phyloP scores from a whole-genome alignment of 192 early-diverging fungal genomes.

The Coemansia sp. region DNA sequence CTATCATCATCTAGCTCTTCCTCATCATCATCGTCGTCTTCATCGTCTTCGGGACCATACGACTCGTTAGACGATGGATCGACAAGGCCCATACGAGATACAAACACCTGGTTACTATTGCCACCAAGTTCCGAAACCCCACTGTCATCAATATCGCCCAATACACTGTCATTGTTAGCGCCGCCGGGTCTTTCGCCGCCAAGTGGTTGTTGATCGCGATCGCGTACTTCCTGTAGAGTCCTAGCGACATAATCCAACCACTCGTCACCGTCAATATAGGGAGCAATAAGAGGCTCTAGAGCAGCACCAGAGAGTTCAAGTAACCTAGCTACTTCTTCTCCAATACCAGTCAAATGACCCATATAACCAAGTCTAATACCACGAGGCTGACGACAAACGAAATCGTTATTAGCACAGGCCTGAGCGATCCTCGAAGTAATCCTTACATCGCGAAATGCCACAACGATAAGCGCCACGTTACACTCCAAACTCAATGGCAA shows the following conservation, averaged over 20 bases:
- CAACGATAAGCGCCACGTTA: conserved; percentile 62
- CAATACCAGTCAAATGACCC: conserved; percentile 97
- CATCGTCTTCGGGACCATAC: conserved; percentile 38
- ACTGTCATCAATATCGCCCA: conserved; percentile 15
- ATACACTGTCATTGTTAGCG: conserved; percentile 2
- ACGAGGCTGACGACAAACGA: conserved; percentile 77
- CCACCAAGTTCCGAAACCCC: conserved; percentile 23
- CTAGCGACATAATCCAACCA: conserved; percentile 55
- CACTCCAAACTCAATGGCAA: conserved; percentile 73
- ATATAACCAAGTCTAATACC: conserved; percentile 95
- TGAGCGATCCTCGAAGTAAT: conserved; percentile 83
- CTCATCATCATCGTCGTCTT: conserved; percentile 41
- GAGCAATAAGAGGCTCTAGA: conserved; percentile 48
- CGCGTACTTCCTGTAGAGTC: conserved; percentile 43
- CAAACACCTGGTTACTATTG: conserved; percentile 41
- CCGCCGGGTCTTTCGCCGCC: conserved; percentile 52
- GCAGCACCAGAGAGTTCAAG: conserved; percentile 68
- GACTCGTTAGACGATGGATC: conserved; percentile 28
- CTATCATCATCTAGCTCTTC: conserved; percentile 21
- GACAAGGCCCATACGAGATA: conserved; percentile 53
- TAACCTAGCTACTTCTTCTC: conserved; percentile 92
- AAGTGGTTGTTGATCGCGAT: conserved; percentile 54
- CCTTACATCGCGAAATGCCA: conserved; percentile 84
- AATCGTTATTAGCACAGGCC: conserved; percentile 85
- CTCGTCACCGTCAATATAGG: conserved; percentile 53